Base-by-base conservation (phyloP, 2,329 filamentous ascomycete species). In the Phyllosticta ampelicida region DNA sequence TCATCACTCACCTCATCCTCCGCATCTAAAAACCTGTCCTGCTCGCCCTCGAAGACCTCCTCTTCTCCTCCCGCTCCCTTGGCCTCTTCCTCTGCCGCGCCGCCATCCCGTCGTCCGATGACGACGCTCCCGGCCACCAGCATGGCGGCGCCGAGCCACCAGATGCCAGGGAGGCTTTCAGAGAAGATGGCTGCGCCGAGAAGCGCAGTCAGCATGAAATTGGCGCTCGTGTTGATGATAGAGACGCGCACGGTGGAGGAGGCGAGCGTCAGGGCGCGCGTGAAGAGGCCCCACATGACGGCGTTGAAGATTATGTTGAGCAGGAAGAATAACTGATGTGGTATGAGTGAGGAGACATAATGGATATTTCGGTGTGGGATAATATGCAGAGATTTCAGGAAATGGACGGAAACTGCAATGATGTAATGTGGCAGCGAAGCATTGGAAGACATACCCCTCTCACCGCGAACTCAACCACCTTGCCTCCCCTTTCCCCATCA, bases 201-300 rank as follows among this genome's bases (percentile, higher is more conserved):
- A 6, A 91, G 63, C 8, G 88, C 88, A 0, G 88, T 91, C 61
- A 90, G 73, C 73, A 92, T 80, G 70, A 92, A 92, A 73, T 92
- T 92, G 59, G 86, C 80, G 13, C 86, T 89, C 2, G 88, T 91
- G 71, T 92, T 92, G 70, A 92, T 83, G 68, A 92, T 86, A 63
- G 83, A 86, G 53, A 91, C 85, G 67, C 89, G 86, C 0, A 88
- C 89, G 9, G 88, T 90, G 1, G 86, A 90, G 60, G 81, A 80
- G 13, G 87, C 86, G 18, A 81, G 79, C 0, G 87, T 83, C n/a
- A 92, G 80, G 55, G 88, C 88, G 54, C 83, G 81, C 6, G 88
- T 92, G 74, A 91, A 92, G 53, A 92, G 80, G 0, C 86, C 84
- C 88, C 88, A 92, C 88, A 92, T 92, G 72, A 89, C 77, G 55